Base-by-base conservation (phyloP, 352 stramenopile species). In the Phytophthora aleatoria region DNA sequence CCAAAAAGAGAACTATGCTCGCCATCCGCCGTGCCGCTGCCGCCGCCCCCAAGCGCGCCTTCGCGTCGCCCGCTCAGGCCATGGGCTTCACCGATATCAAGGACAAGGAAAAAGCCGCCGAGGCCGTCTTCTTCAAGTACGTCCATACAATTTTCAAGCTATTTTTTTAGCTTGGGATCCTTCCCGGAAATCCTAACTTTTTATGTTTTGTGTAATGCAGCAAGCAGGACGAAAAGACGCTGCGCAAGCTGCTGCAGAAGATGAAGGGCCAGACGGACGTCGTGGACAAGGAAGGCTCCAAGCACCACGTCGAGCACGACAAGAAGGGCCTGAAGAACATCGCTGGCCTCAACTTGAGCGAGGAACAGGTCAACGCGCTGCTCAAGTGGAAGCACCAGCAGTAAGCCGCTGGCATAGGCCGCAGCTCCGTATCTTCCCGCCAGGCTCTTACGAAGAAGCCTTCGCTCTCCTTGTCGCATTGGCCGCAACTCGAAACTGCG, bases 351-450 rank as follows among this genome's bases (percentile, higher is more conserved):
- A 60, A 90, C 36, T 66, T 92, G 61, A 78, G 66, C 48, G 51
- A 80, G n/a, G 83, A 90, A 61, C 83, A 92, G 74, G 64, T 91
- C 49, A 74, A 84, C 26, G 85, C 82, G 53, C 79, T 95, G 53
- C 83, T 95, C 74, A 92, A 95, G 80, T 95, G 87, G 87, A 95
- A 95, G 81, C 86, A 95, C 81, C 73, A 92, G 66, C 82, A 91
- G 65, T 94, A 94, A 76, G 61, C n/a, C n/a, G 45, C 38, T 50
- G 26, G 20, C 11, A n/a, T 31, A 49, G 36, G 13, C 20, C 35
- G 52, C 47, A 55, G 30, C 12, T 28, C 20, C 4, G 33, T 55
- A 20, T 48, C 44, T 48, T 53, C 27, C 58, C 12, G 27, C 20
- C 28, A 58, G 26, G 20, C 47, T 61, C 16, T 43, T 20, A 20